Evolutionary conservation across 2,329 filamentous ascomycete species (phyloP).

Genomic region (Cryphonectria carpinicola): DNA sequence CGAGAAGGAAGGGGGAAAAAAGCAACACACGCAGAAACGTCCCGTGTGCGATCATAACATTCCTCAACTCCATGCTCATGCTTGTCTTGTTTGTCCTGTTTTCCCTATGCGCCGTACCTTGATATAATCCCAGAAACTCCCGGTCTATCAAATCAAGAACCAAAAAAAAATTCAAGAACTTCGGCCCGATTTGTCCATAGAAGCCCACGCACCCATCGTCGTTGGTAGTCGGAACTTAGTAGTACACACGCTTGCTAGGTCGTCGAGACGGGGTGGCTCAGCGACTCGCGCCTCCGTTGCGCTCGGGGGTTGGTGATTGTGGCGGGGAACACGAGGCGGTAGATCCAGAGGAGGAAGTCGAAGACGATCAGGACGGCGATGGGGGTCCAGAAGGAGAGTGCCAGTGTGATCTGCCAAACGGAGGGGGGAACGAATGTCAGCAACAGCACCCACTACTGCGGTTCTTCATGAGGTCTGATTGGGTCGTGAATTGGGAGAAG

Average conservation of each 20-base stretch:
- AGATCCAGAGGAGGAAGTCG: conserved; percentile 58
- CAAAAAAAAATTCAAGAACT: not conserved
- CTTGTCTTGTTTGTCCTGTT: conserved; percentile 1
- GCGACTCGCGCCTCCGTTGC: conserved; percentile 30
- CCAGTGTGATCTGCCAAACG: conserved; percentile 44
- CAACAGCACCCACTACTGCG: not conserved
- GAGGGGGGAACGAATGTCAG: not conserved
- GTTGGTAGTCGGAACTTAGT: not conserved
- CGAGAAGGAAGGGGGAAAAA: not conserved
- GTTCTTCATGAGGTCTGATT: conserved; percentile 8
- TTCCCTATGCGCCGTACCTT: conserved; percentile 13
- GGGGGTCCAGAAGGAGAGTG: conserved; percentile 52
- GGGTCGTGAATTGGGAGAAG: too few species aligned
- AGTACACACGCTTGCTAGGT: conserved; percentile 20
- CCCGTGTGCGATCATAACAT: not conserved
- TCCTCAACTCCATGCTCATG: conserved; percentile 24
- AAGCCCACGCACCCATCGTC: not conserved
- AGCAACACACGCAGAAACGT: conserved; percentile 8
- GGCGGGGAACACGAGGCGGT: conserved; percentile 45
- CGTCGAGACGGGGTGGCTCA: conserved; percentile 29
- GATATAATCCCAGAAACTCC: conserved; percentile 1
- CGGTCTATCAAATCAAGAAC: not conserved
- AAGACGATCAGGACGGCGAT: conserved; percentile 52
- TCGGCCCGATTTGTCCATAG: not conserved
- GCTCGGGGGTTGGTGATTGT: conserved; percentile 22